Evolutionary conservation across 192 early-diverging fungal genomes (phyloP).

Genomic region (Spinellus fusiger): DNA sequence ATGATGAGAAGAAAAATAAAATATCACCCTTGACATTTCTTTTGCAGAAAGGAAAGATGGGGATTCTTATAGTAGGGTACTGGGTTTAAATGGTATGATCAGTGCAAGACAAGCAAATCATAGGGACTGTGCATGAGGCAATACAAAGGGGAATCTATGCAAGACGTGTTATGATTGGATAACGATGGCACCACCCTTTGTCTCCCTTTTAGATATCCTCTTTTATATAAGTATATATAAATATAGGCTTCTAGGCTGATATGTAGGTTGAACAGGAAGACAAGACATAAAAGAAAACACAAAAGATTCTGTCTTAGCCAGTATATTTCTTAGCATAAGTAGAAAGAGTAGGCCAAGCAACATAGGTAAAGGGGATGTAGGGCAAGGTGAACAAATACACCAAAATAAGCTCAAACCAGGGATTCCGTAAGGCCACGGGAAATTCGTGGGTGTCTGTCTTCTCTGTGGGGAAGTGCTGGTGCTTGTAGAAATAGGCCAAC

Average conservation of each 20-base stretch:
- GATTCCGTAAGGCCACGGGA: constrained; percentile 9
- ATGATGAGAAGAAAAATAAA: constrained; percentile 4
- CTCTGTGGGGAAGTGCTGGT: constrained; percentile 58
- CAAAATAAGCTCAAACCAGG: constrained; percentile 9
- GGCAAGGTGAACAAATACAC: constrained; percentile 19
- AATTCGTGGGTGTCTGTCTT: constrained; percentile 2
- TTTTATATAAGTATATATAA: background rate
- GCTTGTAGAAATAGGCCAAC: constrained; percentile 73
- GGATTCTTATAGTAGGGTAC: background rate
- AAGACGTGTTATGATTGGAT: constrained; percentile 9
- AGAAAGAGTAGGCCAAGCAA: background rate
- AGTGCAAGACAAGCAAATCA: constrained; percentile 12
- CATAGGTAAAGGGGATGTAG: constrained; percentile 10
- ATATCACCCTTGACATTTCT: background rate
- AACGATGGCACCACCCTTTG: constrained; percentile 9
- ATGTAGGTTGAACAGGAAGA: background rate
- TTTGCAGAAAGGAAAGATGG: background rate
- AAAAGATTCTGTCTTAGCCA: too few relatives aligned
- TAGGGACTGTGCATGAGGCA: constrained; percentile 13
- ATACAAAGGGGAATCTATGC: background rate
- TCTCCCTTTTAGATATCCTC: background rate
- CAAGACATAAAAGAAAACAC: background rate
- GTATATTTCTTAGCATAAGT: background rate
- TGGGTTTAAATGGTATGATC: background rate
- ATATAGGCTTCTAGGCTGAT: background rate